Conservation (phyloP, 306 rosid species). For the Fragaria iinumae region DNA sequence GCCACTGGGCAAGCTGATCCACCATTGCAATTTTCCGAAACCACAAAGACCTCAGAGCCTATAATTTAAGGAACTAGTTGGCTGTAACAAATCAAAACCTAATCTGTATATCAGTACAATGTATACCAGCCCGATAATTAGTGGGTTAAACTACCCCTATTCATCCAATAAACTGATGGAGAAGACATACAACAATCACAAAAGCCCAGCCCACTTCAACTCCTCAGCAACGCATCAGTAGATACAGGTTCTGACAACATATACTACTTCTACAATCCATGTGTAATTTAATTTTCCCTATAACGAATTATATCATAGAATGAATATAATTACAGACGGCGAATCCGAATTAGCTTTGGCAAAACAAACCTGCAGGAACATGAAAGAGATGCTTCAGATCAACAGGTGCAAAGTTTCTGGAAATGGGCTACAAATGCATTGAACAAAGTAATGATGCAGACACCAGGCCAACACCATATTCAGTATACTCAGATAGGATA, state of each 20-base stretch:
- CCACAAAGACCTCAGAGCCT: not conserved
- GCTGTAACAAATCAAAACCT: not conserved
- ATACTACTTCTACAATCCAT: conserved; percentile 29
- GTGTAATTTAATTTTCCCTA: conserved; percentile 27
- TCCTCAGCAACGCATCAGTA: conserved; percentile 26
- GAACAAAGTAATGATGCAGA: conserved; percentile 22
- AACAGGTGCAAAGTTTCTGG: conserved; percentile 38
- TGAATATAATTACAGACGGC: conserved; percentile 59
- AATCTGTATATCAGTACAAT: not conserved
- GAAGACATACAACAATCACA: conserved; percentile 18
- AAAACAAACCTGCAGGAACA: conserved; percentile 81
- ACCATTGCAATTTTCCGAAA: not conserved
- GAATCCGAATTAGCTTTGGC: conserved; percentile 65
- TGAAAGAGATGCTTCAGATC: conserved; percentile 72
- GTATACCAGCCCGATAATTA: not conserved
- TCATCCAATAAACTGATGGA: not conserved
- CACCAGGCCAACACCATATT: conserved; percentile 3
- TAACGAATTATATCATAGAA: conserved; percentile 44
- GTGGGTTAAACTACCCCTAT: not conserved
- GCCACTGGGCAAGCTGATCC: not conserved
- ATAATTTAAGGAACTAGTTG: too few relatives aligned
- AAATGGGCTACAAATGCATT: conserved; percentile 34
- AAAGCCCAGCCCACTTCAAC: conserved; percentile 22
- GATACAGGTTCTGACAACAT: conserved; percentile 33
- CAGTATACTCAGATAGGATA: conserved; percentile 2